Evolutionary conservation across 2,329 filamentous ascomycete species (phyloP), one percentile per base, ranked within the genome.

Genomic region (Alternaria solani): DNA sequence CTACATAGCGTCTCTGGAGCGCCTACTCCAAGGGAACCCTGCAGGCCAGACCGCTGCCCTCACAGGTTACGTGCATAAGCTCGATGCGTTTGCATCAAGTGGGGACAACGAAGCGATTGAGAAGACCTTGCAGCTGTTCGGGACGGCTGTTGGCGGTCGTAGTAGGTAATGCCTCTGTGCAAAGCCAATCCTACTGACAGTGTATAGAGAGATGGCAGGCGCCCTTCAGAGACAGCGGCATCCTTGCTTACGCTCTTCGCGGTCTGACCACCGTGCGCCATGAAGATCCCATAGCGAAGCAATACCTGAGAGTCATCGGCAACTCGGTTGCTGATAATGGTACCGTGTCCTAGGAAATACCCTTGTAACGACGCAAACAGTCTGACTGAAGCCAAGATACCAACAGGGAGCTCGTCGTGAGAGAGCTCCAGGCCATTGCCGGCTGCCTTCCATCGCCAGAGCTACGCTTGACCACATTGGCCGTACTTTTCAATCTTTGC

Each of bases 401-500:
- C 7, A 78, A 77, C 43, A 69, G 78, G 51, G 72, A 73, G 56
- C 46, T 72, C 14, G 70, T 69, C 26, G 57, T 69, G 14, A 58
- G 69, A 34, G 53, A 71, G 18, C 64, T 79, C 23, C 59, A 66
- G 5, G 69, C 69, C 26, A 64, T 80, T 3, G 59, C 71, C 39
- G 60, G 58, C 16, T 77, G 70, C 43, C 57, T 79, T 3, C 51
- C 64, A 11, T 57, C 64, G 14, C 63, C 70, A 39, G 65, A 71
- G 5, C 57, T 79, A 18, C 57, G 55, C 9, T 55, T 62, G 5
- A 75, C 75, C 16, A 71, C 78, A 46, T 67, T 80, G 32, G 79
- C 76, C 39, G 81, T 82, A 2, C 65, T 82, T 12, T 78, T 80
- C 67, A 83, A 83, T 60, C 75, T 82, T 16, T 81, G 79, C 63